Base-by-base conservation (phyloP, 2,329 filamentous ascomycete species). In the Alternaria incomplexa region DNA sequence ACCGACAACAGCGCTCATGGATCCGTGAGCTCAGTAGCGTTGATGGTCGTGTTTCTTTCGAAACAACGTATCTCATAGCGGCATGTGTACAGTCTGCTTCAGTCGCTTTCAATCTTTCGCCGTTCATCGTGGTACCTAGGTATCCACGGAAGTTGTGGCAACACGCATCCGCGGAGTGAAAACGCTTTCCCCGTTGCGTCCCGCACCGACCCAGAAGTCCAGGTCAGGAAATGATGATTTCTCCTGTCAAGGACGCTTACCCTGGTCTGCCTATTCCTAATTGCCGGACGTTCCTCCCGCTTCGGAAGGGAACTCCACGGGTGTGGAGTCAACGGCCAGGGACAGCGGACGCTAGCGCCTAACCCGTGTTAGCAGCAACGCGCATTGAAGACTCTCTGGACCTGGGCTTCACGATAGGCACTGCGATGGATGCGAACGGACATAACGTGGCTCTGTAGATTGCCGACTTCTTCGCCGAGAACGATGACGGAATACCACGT, bases 291-390 rank as follows among this genome's bases (percentile, higher is more conserved):
- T 58, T 44, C 56, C 53, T 58, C 60, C 58, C 60, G 60, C 46
- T 50, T 45, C 62, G 51, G 62, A 57, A 59, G 56, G 46, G 23
- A 48, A n/a, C 48, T 52, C 48, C 48, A 52, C 48, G 20, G 48
- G 26, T 40, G 59, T 57, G 57, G 59, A 58, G 63, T 58, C 61
- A 58, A 32, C 51, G 46, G 44, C 28, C 50, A 65, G 58, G 61
- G 56, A 44, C 45, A 44, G 23, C 46, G 45, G 36, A 58, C 56
- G 48, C 61, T 52, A 63, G 20, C 11, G 15, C 30, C 50, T 12
- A 17, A 47, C 6, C 2, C 11, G n/a, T 26, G 6, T 52, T 64
- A 62, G 58, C 30, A n/a, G 12, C 28, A 54, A 53, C 59, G 48
- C 17, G 47, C 59, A 58, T 50, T 58, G 48, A 26, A 62, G 43